Percentiles rank a stretch among this genome's conserved stretches.
These are phyloP conservation scores for Colletotrichum sp. DNA, from an alignment of 2,329 filamentous ascomycete genomes.

Conservation along the genomic window DNA sequence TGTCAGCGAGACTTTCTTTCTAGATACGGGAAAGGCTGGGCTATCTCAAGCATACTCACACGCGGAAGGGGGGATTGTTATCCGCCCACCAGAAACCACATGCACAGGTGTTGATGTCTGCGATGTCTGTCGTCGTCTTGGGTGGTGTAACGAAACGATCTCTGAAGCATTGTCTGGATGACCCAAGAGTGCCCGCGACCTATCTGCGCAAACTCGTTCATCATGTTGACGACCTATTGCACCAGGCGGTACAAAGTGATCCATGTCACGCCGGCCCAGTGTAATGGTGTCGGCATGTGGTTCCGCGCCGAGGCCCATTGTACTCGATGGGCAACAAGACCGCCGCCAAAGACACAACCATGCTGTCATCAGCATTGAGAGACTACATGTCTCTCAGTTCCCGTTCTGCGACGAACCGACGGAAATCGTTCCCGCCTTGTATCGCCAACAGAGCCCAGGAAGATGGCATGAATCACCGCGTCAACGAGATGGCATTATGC, in stretches of 20 bases:
- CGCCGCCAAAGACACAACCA: not conserved
- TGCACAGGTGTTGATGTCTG: not conserved
- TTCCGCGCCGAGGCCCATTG: not conserved
- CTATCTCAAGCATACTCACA: not conserved
- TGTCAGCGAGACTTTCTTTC: not conserved
- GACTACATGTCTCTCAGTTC: not conserved
- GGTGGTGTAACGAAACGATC: not conserved
- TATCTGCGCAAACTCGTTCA: not conserved
- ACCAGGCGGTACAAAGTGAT: not conserved
- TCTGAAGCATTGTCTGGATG: not conserved
- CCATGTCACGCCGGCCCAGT: not conserved
- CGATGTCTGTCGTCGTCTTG: not conserved
- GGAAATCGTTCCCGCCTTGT: not conserved
- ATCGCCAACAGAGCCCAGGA: not conserved
- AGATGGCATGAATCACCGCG: not conserved
- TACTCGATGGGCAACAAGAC: not conserved
- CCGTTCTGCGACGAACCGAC: not conserved
- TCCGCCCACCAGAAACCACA: not conserved
- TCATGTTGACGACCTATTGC: not conserved
- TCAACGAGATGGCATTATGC: not conserved
- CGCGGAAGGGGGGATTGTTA: fast-evolving
- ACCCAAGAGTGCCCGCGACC: not conserved
- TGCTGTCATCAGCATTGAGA: not conserved
- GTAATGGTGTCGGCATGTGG: not conserved
- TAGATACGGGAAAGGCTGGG: not conserved